A percentile compares a stretch with the other conserved stretches of the same genome.
phyloP scores from a whole-genome alignment of 1,284 basidiomycete species.

The Cryptococcus sp. region DNA sequence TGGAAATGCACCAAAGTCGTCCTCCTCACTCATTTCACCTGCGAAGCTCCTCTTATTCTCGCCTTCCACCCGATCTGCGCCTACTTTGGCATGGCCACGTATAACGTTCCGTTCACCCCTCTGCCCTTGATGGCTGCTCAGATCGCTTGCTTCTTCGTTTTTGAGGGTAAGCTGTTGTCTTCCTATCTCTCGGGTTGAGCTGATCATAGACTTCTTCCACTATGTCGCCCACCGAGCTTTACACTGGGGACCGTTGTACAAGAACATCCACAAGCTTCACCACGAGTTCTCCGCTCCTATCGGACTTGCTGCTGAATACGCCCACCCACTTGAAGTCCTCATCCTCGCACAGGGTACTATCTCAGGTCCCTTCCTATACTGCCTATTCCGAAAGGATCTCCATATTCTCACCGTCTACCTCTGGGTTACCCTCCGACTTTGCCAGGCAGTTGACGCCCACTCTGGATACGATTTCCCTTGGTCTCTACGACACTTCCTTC shows the following conservation, averaged over 20 bases:
- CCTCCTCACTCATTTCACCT: constrained; percentile 90
- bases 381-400: constrained; percentile 51
- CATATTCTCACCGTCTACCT: constrained; percentile 86
- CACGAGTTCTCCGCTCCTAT: constrained; percentile 98
- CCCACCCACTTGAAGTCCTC: constrained; percentile 89
- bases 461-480: constrained; percentile 97
- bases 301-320: constrained; percentile 87
- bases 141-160: constrained; percentile 86
- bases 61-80: constrained; percentile 94
- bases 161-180: constrained; percentile 55
- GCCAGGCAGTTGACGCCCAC: constrained; percentile 97
- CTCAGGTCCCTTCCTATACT: constrained; percentile 80
- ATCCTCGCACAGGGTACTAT: constrained; percentile 83
- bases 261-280: constrained; percentile 95
- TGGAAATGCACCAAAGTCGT: constrained; percentile 97
- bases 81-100: constrained; percentile 82
- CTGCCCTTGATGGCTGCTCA: constrained; percentile 69
- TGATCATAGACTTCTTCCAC: constrained; percentile 70
- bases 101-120: constrained; percentile 79
- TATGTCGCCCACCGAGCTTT: constrained; percentile 74
- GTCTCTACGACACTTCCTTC: constrained; percentile 91
- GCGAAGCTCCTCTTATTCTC: constrained; percentile 94
- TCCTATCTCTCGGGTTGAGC: neutral
- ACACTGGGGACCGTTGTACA: constrained; percentile 89
- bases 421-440: constrained; percentile 89